These are phyloP conservation scores for Fraxinus nigra DNA, from an alignment of 305 asterid genomes.

Conservation along the genomic window DNA sequence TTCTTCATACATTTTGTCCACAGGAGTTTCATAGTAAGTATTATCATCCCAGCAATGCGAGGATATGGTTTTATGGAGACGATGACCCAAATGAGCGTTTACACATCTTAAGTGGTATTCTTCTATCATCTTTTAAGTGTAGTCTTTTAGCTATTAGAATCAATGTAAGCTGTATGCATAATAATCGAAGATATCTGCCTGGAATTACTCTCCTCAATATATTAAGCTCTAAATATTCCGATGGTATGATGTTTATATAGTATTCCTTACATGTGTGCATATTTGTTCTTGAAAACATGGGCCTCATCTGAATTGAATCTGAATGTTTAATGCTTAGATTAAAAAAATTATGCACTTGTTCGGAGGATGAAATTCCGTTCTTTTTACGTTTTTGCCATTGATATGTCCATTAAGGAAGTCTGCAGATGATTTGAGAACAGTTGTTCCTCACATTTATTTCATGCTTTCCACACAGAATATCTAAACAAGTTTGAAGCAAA, in stretches of 20 bases:
- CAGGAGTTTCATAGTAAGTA: constrained; percentile 92
- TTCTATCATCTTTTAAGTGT: constrained; percentile 20
- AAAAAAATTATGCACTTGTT: constrained; percentile 5
- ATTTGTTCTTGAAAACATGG: constrained; percentile 1
- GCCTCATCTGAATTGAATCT: neutral
- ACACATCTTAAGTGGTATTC: constrained; percentile 77
- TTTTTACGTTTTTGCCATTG: constrained; percentile 2
- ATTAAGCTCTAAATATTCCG: constrained; percentile 3
- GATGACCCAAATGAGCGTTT: constrained; percentile 89
- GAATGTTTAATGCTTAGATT: constrained; percentile 2
- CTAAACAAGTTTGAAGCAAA: constrained; percentile 85
- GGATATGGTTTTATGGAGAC: constrained; percentile 98
- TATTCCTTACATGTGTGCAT: neutral
- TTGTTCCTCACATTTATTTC: constrained; percentile 10
- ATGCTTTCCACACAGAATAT: constrained; percentile 49
- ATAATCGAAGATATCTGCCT: neutral
- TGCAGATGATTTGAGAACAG: constrained; percentile 1
- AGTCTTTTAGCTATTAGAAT: constrained; percentile 6
- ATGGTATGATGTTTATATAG: neutral
- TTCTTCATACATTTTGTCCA: constrained; percentile 20
- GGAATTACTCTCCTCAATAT: neutral
- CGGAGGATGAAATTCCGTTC: neutral
- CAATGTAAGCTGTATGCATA: neutral
- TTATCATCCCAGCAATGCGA: constrained; percentile 96
- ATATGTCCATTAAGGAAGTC: neutral